Conservation (phyloP, 495 filamentous ascomycete species). For the Aspergillus panamensis region DNA sequence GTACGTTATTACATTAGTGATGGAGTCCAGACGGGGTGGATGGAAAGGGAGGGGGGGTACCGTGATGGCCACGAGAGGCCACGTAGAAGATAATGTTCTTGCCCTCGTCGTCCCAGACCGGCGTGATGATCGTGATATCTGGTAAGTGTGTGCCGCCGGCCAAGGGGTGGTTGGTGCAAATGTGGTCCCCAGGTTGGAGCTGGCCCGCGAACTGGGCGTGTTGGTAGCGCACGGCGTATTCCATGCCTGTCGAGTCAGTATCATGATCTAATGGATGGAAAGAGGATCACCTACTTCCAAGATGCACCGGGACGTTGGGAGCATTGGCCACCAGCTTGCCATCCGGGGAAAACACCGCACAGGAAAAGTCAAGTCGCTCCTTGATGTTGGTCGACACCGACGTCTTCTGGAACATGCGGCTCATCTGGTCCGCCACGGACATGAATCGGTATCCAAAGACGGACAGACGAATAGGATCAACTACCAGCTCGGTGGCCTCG, state of each 20-base stretch:
- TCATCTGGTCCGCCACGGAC: slow-evolving; percentile 99
- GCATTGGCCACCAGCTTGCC: slow-evolving; percentile 93
- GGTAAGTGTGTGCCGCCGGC: slow-evolving; percentile 86
- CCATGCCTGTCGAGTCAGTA: slow-evolving; percentile 43
- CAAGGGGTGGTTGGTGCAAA: slow-evolving; percentile 94
- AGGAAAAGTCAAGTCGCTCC: slow-evolving; percentile 94
- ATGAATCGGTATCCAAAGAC: slow-evolving; percentile 98
- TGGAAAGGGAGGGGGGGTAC: too few relatives aligned
- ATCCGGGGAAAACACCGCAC: slow-evolving; percentile 87
- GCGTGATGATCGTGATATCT: slow-evolving; percentile 87
- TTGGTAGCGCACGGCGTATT: slow-evolving; percentile 91
- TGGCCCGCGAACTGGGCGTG: slow-evolving; percentile 88
- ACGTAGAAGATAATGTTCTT: slow-evolving; percentile 95
- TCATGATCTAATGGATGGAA: too few relatives aligned
- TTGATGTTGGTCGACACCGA: slow-evolving; percentile 98
- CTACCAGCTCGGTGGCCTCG: slow-evolving; percentile 62
- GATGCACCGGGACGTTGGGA: slow-evolving; percentile 89
- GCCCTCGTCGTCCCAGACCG: slow-evolving; percentile 70
- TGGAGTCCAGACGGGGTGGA: too few relatives aligned
- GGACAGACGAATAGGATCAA: slow-evolving; percentile 84
- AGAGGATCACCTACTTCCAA: slow-evolving; percentile 28
- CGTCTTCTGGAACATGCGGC: slow-evolving; percentile 90
- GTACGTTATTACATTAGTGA: too few relatives aligned
- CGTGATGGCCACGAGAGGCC: slow-evolving; percentile 91
- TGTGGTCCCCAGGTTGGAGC: slow-evolving; percentile 84